Evolutionary conservation across 164 flowering plant species (phyloP), one percentile per base, ranked within the genome.

Genomic region (Tetrastigma voinierianum): DNA sequence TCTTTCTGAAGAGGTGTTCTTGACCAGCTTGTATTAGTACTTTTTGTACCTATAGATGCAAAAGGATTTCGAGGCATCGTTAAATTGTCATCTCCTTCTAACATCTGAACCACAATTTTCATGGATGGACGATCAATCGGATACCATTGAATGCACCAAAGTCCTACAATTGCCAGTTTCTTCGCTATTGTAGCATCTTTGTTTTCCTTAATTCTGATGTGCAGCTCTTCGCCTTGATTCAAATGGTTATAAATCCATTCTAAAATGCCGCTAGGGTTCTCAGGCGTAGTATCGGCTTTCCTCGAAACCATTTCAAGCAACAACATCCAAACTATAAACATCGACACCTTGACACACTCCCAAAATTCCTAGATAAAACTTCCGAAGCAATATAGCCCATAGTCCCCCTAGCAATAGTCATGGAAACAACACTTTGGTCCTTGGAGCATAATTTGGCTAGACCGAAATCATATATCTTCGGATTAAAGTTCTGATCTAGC

Each of bases 211-310:
- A 70, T 72, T 45, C 40, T 25, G 40, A 25, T 25, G 40, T 25
- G 40, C 40, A 25, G 40, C 40, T 25, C 40, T 25, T 25, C 40
- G 7, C 40, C 40, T 25, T 25, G 40, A 25, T 25, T 71, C 52
- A 79, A 43, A 9, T 57, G 73, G 58, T 68, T 59, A 49, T 73
- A 73, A 18, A 79, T 74, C 79, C 82, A 76, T 23, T 76, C 73
- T 3, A 77, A 79, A 0, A 64, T 47, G 51, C 71, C 62, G 51
- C 67, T 67, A 13, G 59, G 45, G 20, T 64, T 60, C 3, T 53
- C 69, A 10, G 18, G 48, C 6, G 7, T 23, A 16, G 1, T 46
- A 18, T 57, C 65, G 7, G 6, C 7, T 4, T 25, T 25, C 7
- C 40, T 6, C 40, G 40, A 25, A 25, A 25, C 40, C 40, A 25